Conservation (phyloP, 2,329 filamentous ascomycete species). For the Colletotrichum viniferum region DNA sequence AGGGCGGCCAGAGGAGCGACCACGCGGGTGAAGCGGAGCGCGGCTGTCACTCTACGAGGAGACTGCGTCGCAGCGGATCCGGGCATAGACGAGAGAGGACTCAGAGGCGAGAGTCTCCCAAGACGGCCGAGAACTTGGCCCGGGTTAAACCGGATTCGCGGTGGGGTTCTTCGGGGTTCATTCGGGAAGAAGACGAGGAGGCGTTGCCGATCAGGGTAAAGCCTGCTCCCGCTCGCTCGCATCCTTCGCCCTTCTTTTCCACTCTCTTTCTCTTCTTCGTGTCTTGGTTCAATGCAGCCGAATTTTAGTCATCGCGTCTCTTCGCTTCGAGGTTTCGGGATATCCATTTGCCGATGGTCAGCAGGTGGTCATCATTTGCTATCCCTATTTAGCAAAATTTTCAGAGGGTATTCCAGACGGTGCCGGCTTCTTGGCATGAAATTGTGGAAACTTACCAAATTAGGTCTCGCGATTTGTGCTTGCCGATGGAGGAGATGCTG, state of each 20-base stretch:
- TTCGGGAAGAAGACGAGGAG: neutral
- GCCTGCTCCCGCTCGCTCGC: neutral
- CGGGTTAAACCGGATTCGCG: neutral
- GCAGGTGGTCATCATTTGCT: neutral
- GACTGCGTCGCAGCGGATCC: neutral
- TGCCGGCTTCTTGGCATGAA: neutral
- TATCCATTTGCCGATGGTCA: neutral
- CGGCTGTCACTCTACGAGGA: neutral
- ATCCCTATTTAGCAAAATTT: neutral
- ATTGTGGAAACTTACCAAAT: neutral
- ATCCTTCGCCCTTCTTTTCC: neutral
- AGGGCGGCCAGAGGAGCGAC: neutral
- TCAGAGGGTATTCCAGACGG: neutral
- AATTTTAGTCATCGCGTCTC: neutral
- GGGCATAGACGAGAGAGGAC: neutral
- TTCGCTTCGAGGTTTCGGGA: neutral
- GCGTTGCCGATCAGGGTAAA: neutral
- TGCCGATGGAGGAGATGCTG: neutral
- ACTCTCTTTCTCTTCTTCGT: neutral
- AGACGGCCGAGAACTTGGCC: neutral
- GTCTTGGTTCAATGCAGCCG: neutral
- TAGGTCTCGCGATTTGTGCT: neutral
- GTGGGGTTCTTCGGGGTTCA: neutral
- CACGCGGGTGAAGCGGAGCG: neutral
- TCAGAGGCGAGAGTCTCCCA: neutral